Evolutionary conservation across 2,329 filamentous ascomycete genomes (phyloP), one percentile per base, ranked within the genome.

Genomic region (Cercospora berteroae): DNA sequence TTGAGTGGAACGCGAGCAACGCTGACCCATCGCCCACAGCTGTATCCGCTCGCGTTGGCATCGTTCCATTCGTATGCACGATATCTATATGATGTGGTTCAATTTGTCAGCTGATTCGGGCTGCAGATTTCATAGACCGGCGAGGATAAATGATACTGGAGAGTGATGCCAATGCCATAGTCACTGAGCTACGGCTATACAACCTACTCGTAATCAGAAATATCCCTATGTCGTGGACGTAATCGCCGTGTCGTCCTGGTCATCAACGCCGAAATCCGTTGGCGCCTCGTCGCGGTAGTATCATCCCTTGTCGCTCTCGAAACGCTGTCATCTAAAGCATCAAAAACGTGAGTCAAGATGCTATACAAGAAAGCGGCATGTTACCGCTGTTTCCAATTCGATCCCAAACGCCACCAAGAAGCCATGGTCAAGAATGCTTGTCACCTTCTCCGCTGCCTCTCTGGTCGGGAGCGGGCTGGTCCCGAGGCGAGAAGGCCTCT

Each of bases 401-500:
- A 61, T 48, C 25, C 61, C 44, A 42, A 62, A 57, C 25, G 23
- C 7, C 31, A 18, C 12, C 9, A 52, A 29, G 16, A 16, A 2
- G 31, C n/a, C 29, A 50, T 36, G 42, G 27, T 63, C 36, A 56
- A 13, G 25, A 20, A 20, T 58, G 44, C 42, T 60, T 31, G 18
- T 52, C 39, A 25, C 25, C 31, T 23, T 61, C 44, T 13, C 56
- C 42, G 27, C 36, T 64, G 55, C 69, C 67, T 42, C 65, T 59
- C 20, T 60, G 57, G 36, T 50, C 63, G 20, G 33, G 31, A 36
- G 58, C 23, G 20, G 62, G 58, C 18, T 57, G 36, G 9, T 68
- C 66, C 29, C 66, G 66, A 39, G 66, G 63, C 13, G 62, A 62
- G 59, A 78, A 78, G 12, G 75, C 75, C 55, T 77, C 71, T 12